Evolutionary conservation across 208 protist species (phyloP).

Genomic region (Trypanosoma congolense): DNA sequence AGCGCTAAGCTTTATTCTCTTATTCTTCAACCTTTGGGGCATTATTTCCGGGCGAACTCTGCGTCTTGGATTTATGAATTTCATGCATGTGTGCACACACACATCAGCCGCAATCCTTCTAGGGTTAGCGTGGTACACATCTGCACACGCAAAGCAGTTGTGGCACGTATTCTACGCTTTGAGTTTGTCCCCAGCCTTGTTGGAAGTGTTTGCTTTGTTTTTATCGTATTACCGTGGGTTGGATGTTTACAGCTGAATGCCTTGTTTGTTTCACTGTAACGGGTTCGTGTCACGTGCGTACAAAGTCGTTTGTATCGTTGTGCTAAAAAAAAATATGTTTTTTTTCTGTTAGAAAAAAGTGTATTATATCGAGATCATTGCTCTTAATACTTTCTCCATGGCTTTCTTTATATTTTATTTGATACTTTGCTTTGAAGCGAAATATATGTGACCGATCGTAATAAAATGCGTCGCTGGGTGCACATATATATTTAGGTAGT

Average conservation of each 20-base stretch:
- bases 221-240: conserved; percentile 41
- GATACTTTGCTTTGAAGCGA: too few species aligned
- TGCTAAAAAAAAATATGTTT: too few species aligned
- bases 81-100: conserved; percentile 51
- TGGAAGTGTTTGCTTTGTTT: conserved; percentile 43
- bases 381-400: too few species aligned
- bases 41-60: conserved; percentile 61
- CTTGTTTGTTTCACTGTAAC: conserved; percentile 4
- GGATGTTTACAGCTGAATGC: conserved; percentile 35
- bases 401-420: too few species aligned
- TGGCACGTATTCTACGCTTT: conserved; percentile 79
- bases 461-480: too few species aligned
- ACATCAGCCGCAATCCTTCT: conserved; percentile 45
- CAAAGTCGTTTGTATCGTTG: too few species aligned
- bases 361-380: too few species aligned
- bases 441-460: too few species aligned
- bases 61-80: conserved; percentile 45
- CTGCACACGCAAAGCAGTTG: conserved; percentile 36
- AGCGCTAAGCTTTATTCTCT: conserved; percentile 39
- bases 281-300: too few species aligned
- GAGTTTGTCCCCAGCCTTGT: conserved; percentile 54
- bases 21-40: conserved; percentile 47
- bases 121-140: conserved; percentile 42
- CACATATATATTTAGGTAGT: too few species aligned
- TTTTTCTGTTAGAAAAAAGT: too few species aligned